A percentile compares a stretch with the other conserved stretches of the same genome.
These are phyloP conservation scores for Hygrophorus russula DNA, from an alignment of 768 basidiomycete species.

Conservation along the genomic window DNA sequence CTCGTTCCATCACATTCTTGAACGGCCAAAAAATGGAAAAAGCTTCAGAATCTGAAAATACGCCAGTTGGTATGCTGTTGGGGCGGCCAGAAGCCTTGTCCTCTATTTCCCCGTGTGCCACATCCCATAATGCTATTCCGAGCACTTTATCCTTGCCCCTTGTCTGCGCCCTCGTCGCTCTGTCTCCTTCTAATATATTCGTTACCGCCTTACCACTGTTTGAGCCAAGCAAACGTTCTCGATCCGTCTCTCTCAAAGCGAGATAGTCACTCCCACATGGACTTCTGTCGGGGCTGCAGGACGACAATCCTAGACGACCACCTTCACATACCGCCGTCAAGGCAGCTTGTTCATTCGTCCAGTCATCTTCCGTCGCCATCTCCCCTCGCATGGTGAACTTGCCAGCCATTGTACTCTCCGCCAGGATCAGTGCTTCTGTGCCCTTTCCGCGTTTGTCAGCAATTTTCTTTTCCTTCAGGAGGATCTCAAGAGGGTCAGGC, in stretches of 20 bases:
- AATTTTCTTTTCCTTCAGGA: conserved; percentile 41
- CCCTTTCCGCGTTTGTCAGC: conserved; percentile 29
- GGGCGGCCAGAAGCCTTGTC: background rate
- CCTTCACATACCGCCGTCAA: conserved; percentile 23
- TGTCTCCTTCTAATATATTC: conserved; percentile 33
- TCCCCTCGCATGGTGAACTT: conserved; percentile 13
- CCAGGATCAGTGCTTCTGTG: conserved; percentile 29
- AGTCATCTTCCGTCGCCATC: conserved; percentile 23
- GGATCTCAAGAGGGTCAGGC: conserved; percentile 40
- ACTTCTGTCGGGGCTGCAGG: background rate
- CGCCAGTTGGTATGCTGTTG: background rate
- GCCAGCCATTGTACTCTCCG: conserved; percentile 25
- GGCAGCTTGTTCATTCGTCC: conserved; percentile 28
- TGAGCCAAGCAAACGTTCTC: conserved; percentile 27
- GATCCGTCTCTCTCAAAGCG: conserved; percentile 17
- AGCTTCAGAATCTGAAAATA: conserved; percentile 8
- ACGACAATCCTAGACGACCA: conserved; percentile 7
- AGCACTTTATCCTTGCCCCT: conserved; percentile 14
- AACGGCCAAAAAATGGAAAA: conserved; percentile 15
- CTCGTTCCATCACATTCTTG: conserved; percentile 16
- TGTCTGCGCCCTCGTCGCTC: conserved; percentile 15
- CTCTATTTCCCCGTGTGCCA: conserved; percentile 5
- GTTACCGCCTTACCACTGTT: conserved; percentile 30
- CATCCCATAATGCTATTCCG: conserved; percentile 22
- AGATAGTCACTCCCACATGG: background rate